Percentiles rank a stretch among this genome's conserved stretches.
Conservation (phyloP, 495 filamentous ascomycete genomes). For the Antarctomyces pellizariae region DNA sequence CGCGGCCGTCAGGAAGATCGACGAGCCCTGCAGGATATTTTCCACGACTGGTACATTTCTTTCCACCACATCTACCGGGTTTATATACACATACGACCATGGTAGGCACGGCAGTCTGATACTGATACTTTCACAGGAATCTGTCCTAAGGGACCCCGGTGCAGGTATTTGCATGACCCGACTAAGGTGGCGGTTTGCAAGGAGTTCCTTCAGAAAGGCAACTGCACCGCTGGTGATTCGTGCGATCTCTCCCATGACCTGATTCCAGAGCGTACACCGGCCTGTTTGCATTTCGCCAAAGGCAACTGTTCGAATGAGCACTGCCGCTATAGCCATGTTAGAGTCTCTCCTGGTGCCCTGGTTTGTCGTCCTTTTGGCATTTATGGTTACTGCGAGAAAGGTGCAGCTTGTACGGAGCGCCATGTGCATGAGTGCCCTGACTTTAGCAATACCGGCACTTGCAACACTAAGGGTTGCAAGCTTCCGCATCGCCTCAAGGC, state of each 20-base stretch:
- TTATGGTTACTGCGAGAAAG: slow-evolving; percentile 79
- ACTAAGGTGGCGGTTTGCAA: slow-evolving; percentile 83
- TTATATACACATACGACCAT: background rate
- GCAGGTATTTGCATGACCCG: slow-evolving; percentile 67
- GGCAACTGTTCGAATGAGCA: slow-evolving; percentile 74
- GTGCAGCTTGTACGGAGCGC: slow-evolving; percentile 50
- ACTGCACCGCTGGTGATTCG: slow-evolving; percentile 52
- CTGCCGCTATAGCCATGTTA: slow-evolving; percentile 78
- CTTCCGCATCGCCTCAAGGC: slow-evolving; percentile 79
- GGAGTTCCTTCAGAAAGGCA: slow-evolving; percentile 55
- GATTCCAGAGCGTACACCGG: slow-evolving; percentile 61
- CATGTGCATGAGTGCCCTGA: slow-evolving; percentile 86
- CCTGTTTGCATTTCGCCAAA: slow-evolving; percentile 74
- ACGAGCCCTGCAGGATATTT: slow-evolving; percentile 72
- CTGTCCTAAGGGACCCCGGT: slow-evolving; percentile 57
- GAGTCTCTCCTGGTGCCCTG: slow-evolving; percentile 54
- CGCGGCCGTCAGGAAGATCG: slow-evolving; percentile 37
- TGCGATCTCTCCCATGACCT: slow-evolving; percentile 91
- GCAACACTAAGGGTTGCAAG: slow-evolving; percentile 62
- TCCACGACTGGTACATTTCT: slow-evolving; percentile 68
- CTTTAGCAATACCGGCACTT: slow-evolving; percentile 73
- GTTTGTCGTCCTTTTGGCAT: slow-evolving; percentile 71
- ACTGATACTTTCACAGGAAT: slow-evolving; percentile 28
- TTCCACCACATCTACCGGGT: slow-evolving; percentile 1
- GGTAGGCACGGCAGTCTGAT: background rate